Conservation (phyloP, 148 eudicot genomes). For the Rhododendron vialii region DNA sequence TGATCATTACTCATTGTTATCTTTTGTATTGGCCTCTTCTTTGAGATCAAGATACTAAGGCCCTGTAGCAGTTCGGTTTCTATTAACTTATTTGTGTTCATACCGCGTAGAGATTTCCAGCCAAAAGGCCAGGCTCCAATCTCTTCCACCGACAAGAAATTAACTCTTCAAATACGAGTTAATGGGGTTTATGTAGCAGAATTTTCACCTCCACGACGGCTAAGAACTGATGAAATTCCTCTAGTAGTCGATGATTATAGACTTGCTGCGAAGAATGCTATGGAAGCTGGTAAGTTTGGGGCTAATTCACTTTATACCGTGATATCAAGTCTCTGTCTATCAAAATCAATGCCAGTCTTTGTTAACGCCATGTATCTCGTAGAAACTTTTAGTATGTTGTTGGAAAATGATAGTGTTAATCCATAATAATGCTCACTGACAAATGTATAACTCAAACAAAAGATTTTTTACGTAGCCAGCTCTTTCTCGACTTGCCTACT, state of each 20-base stretch:
- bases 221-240: neutral
- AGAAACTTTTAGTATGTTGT: no score
- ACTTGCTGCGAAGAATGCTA: constrained; percentile 1
- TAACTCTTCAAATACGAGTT: neutral
- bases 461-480: no score
- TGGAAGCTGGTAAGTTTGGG: constrained; percentile 1
- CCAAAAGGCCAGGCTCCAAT: neutral
- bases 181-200: neutral
- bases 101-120: neutral
- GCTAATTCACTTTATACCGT: neutral
- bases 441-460: no score
- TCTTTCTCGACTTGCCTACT: no score
- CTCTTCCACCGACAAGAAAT: neutral
- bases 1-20: neutral
- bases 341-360: neutral
- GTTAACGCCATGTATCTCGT: neutral
- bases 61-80: neutral
- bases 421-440: no score
- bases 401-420: no score
- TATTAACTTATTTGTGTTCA: neutral
- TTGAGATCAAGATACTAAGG: neutral
- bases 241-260: neutral
- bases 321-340: neutral
- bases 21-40: neutral
- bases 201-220: constrained; percentile 4